Conservation (phyloP, 2,329 filamentous ascomycete species). For the Paramyrothecium sp. region DNA sequence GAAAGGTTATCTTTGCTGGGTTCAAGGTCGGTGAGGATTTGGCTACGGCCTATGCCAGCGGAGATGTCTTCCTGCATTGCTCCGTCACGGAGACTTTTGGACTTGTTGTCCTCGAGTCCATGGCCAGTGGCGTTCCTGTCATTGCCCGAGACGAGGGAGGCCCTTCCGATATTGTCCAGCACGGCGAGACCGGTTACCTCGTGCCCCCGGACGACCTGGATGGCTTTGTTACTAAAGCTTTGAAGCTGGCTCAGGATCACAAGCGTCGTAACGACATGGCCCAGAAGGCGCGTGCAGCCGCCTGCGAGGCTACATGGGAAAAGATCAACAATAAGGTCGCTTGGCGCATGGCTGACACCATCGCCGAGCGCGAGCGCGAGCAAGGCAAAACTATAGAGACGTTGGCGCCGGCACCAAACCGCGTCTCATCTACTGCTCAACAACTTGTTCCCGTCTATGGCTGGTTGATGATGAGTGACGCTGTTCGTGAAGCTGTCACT, state of each 20-base stretch:
- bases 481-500: conserved; percentile 31
- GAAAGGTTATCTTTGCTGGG: conserved; percentile 64
- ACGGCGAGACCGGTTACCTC: conserved; percentile 60
- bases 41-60: conserved; percentile 65
- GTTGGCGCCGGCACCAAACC: conserved; percentile 8
- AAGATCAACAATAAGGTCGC: conserved; percentile 70
- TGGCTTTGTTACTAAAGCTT: conserved; percentile 53
- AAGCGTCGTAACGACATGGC: conserved; percentile 44
- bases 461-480: conserved; percentile 42
- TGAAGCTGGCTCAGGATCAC: conserved; percentile 45
- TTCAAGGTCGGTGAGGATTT: conserved; percentile 61
- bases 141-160: conserved; percentile 69
- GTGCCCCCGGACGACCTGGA: conserved; percentile 58
- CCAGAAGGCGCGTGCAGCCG: conserved; percentile 49
- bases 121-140: conserved; percentile 69
- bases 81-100: conserved; percentile 72
- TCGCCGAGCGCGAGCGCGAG: conserved; percentile 42
- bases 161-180: conserved; percentile 63
- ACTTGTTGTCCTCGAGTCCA: conserved; percentile 67
- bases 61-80: conserved; percentile 70
- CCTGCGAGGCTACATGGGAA: conserved; percentile 66
- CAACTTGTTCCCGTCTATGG: conserved; percentile 38
- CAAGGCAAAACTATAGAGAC: conserved; percentile 9
- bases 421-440: conserved; percentile 17
- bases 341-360: conserved; percentile 58